Base-by-base conservation (phyloP, 2,329 filamentous ascomycete species). In the Trichoderma arundinaceum region DNA sequence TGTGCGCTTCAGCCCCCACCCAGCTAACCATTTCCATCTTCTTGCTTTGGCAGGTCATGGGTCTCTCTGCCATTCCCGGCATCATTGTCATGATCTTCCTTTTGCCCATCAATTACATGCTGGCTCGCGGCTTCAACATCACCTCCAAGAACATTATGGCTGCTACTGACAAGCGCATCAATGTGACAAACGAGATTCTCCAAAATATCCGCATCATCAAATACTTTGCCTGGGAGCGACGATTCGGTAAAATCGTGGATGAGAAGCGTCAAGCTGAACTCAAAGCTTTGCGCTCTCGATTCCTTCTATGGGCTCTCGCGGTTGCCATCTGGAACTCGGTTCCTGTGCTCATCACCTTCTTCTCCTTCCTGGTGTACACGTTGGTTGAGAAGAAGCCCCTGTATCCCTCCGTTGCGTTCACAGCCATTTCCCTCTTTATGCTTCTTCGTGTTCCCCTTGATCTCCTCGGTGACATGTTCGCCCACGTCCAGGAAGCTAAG, bases 121-220 rank as follows among this genome's bases (percentile, higher is more conserved):
- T 99, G 68, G 93, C 94, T 12, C 90, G 88, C 73, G 91, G 90
- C 51, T 99, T 99, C 79, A 89, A 89, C 70, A 86, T 84, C 60
- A 92, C 92, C 2, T 95, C 97, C 75, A 96, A 96, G 80, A 87
- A 88, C 70, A 98, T 99, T 73, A 88, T 98, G 80, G 87, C 91
- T 60, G 93, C 93, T 19, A 99, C 95, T 3, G 95, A 99, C 78
- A 95, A 95, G 74, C 89, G 95, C 61, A 98, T 99, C 69, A 92
- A 97, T 74, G 90, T 93, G 4, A 99, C 95, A 5, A 99, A 99
- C 76, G 95, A 99, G 78, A 91, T 98, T 7, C 82, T 99, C 33
- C 94, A 96, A 74, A 99, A 98, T 73, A 98, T 99, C 70, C 89
- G 95, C 59, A 97, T 99, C 76, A 98, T 99, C 86, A 99, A 99